Base-by-base conservation (phyloP, 1,284 basidiomycete genomes). In the Athelia sp. region DNA sequence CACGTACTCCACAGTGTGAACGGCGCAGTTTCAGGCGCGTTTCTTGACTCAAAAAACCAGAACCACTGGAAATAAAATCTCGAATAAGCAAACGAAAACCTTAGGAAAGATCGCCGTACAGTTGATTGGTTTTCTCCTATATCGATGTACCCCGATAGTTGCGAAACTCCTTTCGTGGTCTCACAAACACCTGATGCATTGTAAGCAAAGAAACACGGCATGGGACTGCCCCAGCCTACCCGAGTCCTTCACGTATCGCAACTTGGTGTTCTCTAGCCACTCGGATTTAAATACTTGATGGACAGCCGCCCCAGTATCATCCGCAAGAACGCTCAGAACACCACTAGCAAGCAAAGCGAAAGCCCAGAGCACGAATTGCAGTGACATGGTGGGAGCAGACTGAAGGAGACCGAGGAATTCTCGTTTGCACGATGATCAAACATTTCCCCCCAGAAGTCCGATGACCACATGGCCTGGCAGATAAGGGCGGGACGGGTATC, bases 1-100 rank as follows among this genome's bases (percentile, higher is more conserved):
- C 49, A 81, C 83, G 9, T 40, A 40, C 36, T 4, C 36, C 83
- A 86, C 21, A 86, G 66, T 2, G 83, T 82, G 56, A 87, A 81
- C 0, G 82, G 82, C 0, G 81, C 81, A 1, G 73, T 81, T 50
- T 82, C 74, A 0, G 82, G 78, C 4, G 71, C 67, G 18, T 78
- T 60, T 9, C 84, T 72, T 3, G 83, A 74, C 56, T 81, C 84
- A 49, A 86, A 86, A 62, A 86, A 86, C 82, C 84, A 86, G 60
- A 84, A 84, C 79, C 81, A 84, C 79, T 79, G 49, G 13, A 26
- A 17, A 18, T 17, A 54, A 46, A 23, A 53, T 51, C 34, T 45
- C 18, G 47, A 47, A 18, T 52, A 17, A 8, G 36, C 53, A 31
- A 21, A 18, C 18, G 10, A 19, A 2, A 35, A 6, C 8, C 21